phyloP scores from a whole-genome alignment of 768 basidiomycete species.

The Fomitopsis serialis region DNA sequence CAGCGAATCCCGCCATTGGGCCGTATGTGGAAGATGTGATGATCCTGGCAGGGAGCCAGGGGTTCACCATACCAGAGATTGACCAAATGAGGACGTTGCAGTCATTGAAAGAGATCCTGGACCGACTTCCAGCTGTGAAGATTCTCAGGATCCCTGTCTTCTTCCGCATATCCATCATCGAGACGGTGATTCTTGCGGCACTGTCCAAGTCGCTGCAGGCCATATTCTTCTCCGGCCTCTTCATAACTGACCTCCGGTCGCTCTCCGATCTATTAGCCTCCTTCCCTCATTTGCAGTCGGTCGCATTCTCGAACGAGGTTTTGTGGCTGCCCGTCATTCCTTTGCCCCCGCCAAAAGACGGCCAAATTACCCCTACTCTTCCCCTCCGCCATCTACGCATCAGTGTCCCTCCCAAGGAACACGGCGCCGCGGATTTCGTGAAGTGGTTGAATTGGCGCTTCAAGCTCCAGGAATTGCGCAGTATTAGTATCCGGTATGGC shows the following conservation, averaged over 20 bases:
- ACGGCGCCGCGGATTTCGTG: not conserved
- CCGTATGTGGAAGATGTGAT: not conserved
- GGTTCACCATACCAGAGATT: not conserved
- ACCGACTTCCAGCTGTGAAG: not conserved
- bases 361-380: not conserved
- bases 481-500: not conserved
- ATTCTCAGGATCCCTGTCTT: not conserved
- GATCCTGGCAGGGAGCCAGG: not conserved
- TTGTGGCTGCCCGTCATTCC: not conserved
- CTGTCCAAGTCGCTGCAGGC: not conserved
- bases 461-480: not conserved
- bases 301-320: not conserved
- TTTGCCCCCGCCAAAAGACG: not conserved
- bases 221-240: not conserved
- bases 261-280: not conserved
- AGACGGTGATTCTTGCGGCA: not conserved
- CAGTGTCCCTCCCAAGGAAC: not conserved
- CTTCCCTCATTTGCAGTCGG: not conserved
- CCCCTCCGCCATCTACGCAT: not conserved
- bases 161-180: not conserved
- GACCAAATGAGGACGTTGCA: not conserved
- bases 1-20: not conserved
- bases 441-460: not conserved
- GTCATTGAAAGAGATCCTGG: not conserved
- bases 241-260: not conserved